Conservation (phyloP, 371 early-diverging fungal species). For the Nematocida homosporus region DNA sequence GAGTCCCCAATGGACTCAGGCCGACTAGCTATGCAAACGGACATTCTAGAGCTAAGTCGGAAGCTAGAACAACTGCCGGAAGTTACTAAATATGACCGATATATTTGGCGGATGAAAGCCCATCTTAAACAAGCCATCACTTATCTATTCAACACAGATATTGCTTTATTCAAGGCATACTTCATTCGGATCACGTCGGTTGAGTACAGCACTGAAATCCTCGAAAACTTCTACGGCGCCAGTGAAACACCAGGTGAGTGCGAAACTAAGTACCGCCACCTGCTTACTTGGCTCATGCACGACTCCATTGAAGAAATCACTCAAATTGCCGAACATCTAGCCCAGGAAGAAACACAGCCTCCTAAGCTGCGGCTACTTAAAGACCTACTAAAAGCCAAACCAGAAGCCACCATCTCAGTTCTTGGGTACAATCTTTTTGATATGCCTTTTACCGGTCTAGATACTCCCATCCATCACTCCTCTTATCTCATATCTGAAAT, state of each 20-base stretch:
- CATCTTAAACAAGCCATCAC: background rate
- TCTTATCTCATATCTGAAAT: background rate
- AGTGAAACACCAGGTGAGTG: background rate
- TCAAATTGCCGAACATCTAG: background rate
- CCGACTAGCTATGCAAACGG: slow-evolving; percentile 13
- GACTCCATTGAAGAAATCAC: slow-evolving; percentile 5
- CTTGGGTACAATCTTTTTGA: background rate
- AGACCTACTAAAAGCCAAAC: background rate
- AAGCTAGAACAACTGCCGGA: slow-evolving; percentile 2
- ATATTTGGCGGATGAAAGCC: background rate
- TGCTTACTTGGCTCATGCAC: slow-evolving; percentile 5
- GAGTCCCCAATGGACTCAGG: background rate
- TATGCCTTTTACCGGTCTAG: background rate
- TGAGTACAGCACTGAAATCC: background rate
- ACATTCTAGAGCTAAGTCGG: slow-evolving; percentile 1
- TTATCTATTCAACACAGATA: slow-evolving; percentile 9
- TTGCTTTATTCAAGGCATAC: slow-evolving; percentile 1
- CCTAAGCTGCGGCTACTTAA: slow-evolving; percentile 4
- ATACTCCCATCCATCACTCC: background rate
- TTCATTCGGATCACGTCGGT: slow-evolving; percentile 10
- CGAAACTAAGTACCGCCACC: background rate
- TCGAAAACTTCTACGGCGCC: slow-evolving; percentile 10
- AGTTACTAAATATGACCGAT: background rate
- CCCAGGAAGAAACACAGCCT: slow-evolving; percentile 9
- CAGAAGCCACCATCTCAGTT: background rate